Evolutionary conservation across 2,329 filamentous ascomycete species (phyloP).

Genomic region (Fusarium bulbicola): DNA sequence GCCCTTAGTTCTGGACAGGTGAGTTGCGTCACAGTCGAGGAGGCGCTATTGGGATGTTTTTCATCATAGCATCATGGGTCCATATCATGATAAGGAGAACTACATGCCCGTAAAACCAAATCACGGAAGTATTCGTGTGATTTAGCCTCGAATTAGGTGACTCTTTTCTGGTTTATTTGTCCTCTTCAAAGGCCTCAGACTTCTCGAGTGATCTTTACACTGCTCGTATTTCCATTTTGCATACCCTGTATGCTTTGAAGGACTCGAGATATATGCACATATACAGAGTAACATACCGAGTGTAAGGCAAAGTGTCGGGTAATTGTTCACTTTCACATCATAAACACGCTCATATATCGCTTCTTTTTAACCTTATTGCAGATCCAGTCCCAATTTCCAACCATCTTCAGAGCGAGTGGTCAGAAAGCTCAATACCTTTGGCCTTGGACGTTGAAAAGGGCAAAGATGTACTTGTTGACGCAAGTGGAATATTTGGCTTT

Average conservation of each 20-base stretch:
- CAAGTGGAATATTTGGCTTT: constrained; percentile 9
- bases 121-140: no score
- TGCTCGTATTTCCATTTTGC: neutral
- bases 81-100: neutral
- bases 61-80: neutral
- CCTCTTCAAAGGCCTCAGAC: neutral
- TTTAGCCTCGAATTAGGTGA: neutral
- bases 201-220: neutral
- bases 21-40: neutral
- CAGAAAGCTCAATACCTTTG: neutral
- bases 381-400: neutral
- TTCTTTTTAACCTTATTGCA: neutral
- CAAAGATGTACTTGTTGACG: neutral
- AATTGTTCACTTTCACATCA: no score
- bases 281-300: neutral
- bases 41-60: neutral
- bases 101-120: neutral
- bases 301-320: no score
- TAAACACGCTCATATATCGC: neutral
- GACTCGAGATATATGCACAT: neutral
- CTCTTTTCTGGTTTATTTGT: neutral
- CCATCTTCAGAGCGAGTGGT: no score
- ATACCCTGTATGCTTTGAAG: neutral
- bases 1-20: neutral
- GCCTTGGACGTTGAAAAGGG: neutral